These are phyloP conservation scores for Apiospora rasikravindrae DNA, from an alignment of 2,329 filamentous ascomycete genomes.

Conservation along the genomic window DNA sequence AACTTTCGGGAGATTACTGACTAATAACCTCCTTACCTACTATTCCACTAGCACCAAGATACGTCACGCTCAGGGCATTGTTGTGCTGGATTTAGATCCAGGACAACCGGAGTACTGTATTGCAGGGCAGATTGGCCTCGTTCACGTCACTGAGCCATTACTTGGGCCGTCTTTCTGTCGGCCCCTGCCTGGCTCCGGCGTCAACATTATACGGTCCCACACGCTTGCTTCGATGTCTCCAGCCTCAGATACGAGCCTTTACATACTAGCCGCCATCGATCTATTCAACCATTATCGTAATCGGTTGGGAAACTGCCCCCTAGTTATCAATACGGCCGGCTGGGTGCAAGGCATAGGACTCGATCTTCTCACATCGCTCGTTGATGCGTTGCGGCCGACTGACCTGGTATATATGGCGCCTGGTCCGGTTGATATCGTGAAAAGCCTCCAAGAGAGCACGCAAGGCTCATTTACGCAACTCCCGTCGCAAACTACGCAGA, in stretches of 20 bases:
- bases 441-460: conserved; percentile 45
- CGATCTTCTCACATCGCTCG: conserved; percentile 64
- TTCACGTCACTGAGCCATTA: conserved; percentile 64
- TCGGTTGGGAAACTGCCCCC: conserved; percentile 51
- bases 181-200: conserved; percentile 42
- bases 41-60: conserved; percentile 32
- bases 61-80: conserved; percentile 44
- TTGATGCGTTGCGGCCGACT: conserved; percentile 58
- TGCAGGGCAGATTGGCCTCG: conserved; percentile 72
- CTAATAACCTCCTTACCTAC: conserved; percentile 69
- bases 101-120: conserved; percentile 77
- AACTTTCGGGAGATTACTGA: conserved; percentile 70
- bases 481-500: conserved; percentile 64
- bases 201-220: conserved; percentile 63
- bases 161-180: conserved; percentile 73
- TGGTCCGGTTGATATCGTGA: conserved; percentile 62
- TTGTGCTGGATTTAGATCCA: conserved; percentile 77
- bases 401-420: conserved; percentile 74
- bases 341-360: conserved; percentile 76
- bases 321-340: conserved; percentile 77
- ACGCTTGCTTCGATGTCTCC: conserved; percentile 69
- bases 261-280: conserved; percentile 66
- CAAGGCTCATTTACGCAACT: conserved; percentile 53
- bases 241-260: conserved; percentile 70
- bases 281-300: conserved; percentile 64